Percentiles rank a stretch among this genome's conserved stretches.
phyloP scores from a whole-genome alignment of 2,329 filamentous ascomycete genomes.

The Ceratocystis lukuohia region DNA sequence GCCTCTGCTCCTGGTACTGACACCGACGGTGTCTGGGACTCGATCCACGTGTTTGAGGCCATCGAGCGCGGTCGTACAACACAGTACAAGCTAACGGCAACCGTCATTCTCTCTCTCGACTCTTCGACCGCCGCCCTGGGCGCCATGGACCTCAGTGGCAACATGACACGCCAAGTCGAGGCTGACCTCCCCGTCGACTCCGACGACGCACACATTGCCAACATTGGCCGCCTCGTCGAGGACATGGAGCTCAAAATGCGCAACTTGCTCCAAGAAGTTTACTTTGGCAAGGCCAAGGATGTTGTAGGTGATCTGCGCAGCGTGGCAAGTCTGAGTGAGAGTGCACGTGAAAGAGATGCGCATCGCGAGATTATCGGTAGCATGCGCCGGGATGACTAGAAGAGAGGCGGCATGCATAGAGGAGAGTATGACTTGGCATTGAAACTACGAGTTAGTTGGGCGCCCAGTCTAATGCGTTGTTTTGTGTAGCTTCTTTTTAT shows the following conservation, averaged over 20 bases:
- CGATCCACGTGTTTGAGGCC: conserved; percentile 96
- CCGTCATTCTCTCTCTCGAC: conserved; percentile 81
- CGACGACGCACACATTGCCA: conserved; percentile 87
- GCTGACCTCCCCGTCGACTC: conserved; percentile 78
- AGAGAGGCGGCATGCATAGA: background rate
- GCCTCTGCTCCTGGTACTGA: conserved; percentile 52
- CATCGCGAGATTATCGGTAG: conserved; percentile 77
- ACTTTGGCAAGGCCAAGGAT: conserved; percentile 98
- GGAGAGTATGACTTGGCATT: background rate
- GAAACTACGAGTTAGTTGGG: background rate
- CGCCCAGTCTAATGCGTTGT: background rate
- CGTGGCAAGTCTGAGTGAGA: conserved; percentile 69
- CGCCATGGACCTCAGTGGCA: conserved; percentile 83
- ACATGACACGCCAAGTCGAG: conserved; percentile 96
- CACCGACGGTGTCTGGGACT: conserved; percentile 82
- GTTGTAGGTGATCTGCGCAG: conserved; percentile 91
- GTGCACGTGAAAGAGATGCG: conserved; percentile 66
- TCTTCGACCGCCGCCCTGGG: conserved; percentile 48
- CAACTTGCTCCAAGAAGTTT: conserved; percentile 94
- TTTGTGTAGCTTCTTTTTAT: background rate
- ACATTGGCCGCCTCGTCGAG: conserved; percentile 86
- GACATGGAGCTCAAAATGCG: conserved; percentile 99
- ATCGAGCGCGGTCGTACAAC: conserved; percentile 81
- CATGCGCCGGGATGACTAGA: conserved; percentile 28
- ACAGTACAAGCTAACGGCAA: conserved; percentile 96